Evolutionary conservation across 352 stramenopile species (phyloP), one percentile per base, ranked within the genome.

Genomic region (Phytophthora constricta): DNA sequence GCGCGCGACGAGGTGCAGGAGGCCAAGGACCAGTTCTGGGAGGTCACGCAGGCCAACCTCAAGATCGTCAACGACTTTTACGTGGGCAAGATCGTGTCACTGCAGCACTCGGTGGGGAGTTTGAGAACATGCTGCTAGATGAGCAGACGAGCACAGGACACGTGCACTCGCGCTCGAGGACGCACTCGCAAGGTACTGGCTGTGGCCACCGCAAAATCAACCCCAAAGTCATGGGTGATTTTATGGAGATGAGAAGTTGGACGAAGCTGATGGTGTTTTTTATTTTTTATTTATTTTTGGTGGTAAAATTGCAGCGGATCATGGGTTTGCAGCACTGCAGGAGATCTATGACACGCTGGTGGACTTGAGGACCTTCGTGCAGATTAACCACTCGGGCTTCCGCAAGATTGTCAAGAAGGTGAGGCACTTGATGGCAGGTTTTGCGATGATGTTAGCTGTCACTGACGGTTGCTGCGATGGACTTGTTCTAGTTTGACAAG

Each of bases 361-460:
- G 63, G 90, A 96, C 41, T 62, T 98, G 47, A 82, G 88, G n/a
- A 93, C 77, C 37, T 98, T 95, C 61, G 90, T 97, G 41, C 84
- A 96, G 63, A 94, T 97, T 49, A 98, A 98, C 74, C 82, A 93
- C 74, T 96, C 90, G 58, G 92, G 91, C 25, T 97, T 98, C 64
- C 84, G 91, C 3, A 98, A 98, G 72, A 97, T 97, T 48, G 90
- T 98, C 41, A 98, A 98, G 72, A 98, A 96, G 83, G 86, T 92
- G 34, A 20, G 27, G 20, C 9, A 43, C 22, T 13, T 45, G 27
- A 26, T 62, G 11, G 4, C 4, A 23, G 1, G 14, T 64, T 11
- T 31, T 19, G 9, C 0, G 5, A 4, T 62, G 47, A 26, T 69
- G 46, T 7, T 19, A 16, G 16, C 26, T 45, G 13, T 20, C 39